These are phyloP conservation scores for Lachancea sp. DNA, from an alignment of 805 yeast genomes.

Conservation along the genomic window DNA sequence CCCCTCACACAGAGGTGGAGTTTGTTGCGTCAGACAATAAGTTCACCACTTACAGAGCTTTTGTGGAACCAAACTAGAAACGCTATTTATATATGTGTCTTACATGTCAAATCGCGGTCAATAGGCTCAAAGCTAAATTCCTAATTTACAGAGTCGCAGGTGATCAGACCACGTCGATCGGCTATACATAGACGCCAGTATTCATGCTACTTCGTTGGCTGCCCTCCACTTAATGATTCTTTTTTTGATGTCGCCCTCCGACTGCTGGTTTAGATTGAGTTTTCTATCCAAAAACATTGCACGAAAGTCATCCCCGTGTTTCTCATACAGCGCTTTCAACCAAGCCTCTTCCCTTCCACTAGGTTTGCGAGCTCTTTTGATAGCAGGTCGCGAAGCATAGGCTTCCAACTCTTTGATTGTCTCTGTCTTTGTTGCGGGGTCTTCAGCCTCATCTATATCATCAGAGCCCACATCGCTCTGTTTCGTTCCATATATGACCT, in stretches of 20 bases:
- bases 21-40: slow-evolving; percentile 45
- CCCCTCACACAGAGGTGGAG: slow-evolving; percentile 65
- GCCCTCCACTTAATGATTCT: slow-evolving; percentile 68
- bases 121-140: neutral
- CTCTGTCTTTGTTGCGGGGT: slow-evolving; percentile 35
- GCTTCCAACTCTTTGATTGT: slow-evolving; percentile 68
- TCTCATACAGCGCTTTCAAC: slow-evolving; percentile 55
- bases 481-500: slow-evolving; percentile 67
- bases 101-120: neutral
- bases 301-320: slow-evolving; percentile 81
- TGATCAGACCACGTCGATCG: no score
- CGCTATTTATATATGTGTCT: neutral
- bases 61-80: slow-evolving; percentile 54
- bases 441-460: slow-evolving; percentile 26
- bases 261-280: slow-evolving; percentile 74
- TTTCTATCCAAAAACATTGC: slow-evolving; percentile 91
- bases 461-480: slow-evolving; percentile 17
- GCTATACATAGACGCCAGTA: no score
- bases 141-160: neutral
- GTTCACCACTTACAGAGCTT: slow-evolving; percentile 86
- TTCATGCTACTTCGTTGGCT: slow-evolving; percentile 31
- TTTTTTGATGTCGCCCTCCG: slow-evolving; percentile 74
- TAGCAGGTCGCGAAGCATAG: slow-evolving; percentile 39
- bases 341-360: slow-evolving; percentile 72
- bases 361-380: slow-evolving; percentile 47